A percentile compares a stretch with the other conserved stretches of the same genome.
phyloP scores from a whole-genome alignment of 148 eudicot genomes.

The Rhododendron williamsianum region DNA sequence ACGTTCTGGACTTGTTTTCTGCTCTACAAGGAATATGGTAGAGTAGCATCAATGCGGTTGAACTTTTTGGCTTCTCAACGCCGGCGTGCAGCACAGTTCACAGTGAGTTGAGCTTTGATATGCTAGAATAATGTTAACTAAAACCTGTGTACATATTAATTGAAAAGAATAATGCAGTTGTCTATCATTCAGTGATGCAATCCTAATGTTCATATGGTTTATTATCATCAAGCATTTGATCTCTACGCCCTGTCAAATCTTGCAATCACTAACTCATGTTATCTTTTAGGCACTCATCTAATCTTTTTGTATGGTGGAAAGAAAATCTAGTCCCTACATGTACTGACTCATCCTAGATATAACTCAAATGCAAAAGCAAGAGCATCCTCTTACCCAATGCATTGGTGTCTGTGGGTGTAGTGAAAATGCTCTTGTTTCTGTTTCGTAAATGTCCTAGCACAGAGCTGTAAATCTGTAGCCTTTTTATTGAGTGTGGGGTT shows the following conservation, averaged over 20 bases:
- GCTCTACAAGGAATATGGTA: conserved; percentile 87
- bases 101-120: conserved; percentile 48
- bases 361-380: background rate
- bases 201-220: background rate
- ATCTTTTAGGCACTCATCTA: background rate
- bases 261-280: background rate
- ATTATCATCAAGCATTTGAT: background rate
- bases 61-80: conserved; percentile 69
- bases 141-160: background rate
- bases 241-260: background rate
- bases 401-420: background rate
- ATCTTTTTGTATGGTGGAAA: background rate
- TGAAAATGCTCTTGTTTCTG: conserved; percentile 1
- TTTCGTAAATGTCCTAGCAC: background rate
- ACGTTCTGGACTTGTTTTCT: conserved; percentile 92
- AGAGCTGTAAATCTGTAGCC: background rate
- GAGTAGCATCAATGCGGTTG: conserved; percentile 73
- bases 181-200: background rate
- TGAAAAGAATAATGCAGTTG: background rate
- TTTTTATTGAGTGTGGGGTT: background rate
- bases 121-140: background rate
- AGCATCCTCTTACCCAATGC: background rate
- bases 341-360: background rate
- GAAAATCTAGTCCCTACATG: background rate
- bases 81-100: conserved; percentile 77